Percentiles rank a stretch among this genome's conserved stretches.
Conservation (phyloP, 2,329 filamentous ascomycete genomes). For the Bipolaris cookei region DNA sequence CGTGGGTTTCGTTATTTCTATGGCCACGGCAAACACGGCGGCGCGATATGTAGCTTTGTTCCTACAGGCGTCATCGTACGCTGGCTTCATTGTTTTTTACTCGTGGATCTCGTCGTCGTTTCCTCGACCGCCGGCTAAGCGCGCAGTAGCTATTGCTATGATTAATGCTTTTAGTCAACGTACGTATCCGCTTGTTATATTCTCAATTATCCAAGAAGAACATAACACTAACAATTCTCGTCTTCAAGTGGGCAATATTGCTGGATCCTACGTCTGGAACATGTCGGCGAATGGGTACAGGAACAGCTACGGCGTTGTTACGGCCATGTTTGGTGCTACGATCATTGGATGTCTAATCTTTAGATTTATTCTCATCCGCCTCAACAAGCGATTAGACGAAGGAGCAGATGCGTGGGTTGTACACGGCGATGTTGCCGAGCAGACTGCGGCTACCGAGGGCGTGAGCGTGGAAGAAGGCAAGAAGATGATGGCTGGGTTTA, state of each 20-base stretch:
- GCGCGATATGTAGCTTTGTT: constrained; percentile 46
- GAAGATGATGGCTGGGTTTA: constrained; percentile 39
- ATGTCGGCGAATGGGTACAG: constrained; percentile 66
- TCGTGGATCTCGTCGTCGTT: constrained; percentile 46
- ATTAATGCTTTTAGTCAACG: constrained; percentile 59
- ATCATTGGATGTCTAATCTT: constrained; percentile 57
- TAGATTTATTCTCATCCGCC: constrained; percentile 31
- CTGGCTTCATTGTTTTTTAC: constrained; percentile 49
- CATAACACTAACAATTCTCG: too few species aligned
- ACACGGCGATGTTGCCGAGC: constrained; percentile 37
- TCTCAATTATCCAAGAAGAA: too few species aligned
- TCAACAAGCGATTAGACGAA: constrained; percentile 45
- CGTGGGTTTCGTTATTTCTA: constrained; percentile 52
- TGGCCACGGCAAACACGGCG: constrained; percentile 40
- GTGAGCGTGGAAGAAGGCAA: constrained; percentile 38
- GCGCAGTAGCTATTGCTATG: constrained; percentile 65
- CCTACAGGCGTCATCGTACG: constrained; percentile 50
- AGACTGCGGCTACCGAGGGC: constrained; percentile 40
- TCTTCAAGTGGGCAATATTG: constrained; percentile 46
- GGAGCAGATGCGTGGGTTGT: constrained; percentile 39
- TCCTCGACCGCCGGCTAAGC: constrained; percentile 66
- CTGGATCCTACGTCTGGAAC: constrained; percentile 68
- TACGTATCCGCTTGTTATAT: not conserved
- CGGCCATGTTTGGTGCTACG: constrained; percentile 68
- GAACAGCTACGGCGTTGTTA: constrained; percentile 69